phyloP scores from a whole-genome alignment of 1,284 basidiomycete genomes.

The Melampsora larici-populina region DNA sequence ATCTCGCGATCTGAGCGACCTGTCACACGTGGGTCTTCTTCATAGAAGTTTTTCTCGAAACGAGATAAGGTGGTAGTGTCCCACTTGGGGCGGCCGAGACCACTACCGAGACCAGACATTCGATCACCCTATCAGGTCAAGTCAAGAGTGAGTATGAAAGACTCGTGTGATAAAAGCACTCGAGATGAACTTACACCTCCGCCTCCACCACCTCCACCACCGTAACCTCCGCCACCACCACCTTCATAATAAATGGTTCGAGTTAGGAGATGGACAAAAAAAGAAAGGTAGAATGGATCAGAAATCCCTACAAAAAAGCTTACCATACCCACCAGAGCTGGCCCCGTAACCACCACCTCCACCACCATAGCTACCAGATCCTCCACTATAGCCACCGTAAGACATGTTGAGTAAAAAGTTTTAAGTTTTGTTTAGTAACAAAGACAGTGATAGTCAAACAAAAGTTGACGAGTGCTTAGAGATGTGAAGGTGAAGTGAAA shows the following conservation, averaged over 20 bases:
- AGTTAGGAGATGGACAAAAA: neutral
- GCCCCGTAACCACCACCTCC: slow-evolving; percentile 18
- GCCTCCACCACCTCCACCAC: slow-evolving; percentile 44
- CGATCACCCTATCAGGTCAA: slow-evolving; percentile 62
- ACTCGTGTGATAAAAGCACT: slow-evolving; percentile 1
- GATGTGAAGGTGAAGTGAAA: neutral
- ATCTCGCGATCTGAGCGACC: slow-evolving; percentile 78
- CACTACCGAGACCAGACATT: slow-evolving; percentile 78
- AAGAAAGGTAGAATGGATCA: neutral
- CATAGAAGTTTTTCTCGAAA: slow-evolving; percentile 85
- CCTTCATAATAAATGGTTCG: slow-evolving; percentile 1
- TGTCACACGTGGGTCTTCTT: slow-evolving; percentile 82
- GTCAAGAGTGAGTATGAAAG: slow-evolving; percentile 36
- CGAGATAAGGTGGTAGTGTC: slow-evolving; percentile 65
- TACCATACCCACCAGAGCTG: slow-evolving; percentile 11
- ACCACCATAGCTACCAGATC: slow-evolving; percentile 8
- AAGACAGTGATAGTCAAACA: neutral
- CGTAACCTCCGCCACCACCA: slow-evolving; percentile 30
- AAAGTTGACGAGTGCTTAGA: no score
- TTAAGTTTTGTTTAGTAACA: neutral
- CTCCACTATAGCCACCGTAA: slow-evolving; percentile 32
- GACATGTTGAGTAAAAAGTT: slow-evolving; percentile 28
- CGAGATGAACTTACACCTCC: slow-evolving; percentile 42
- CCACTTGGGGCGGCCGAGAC: slow-evolving; percentile 85
- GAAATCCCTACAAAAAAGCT: neutral